Conservation (phyloP, 495 filamentous ascomycete genomes). For the Daldinia bambusicola region DNA sequence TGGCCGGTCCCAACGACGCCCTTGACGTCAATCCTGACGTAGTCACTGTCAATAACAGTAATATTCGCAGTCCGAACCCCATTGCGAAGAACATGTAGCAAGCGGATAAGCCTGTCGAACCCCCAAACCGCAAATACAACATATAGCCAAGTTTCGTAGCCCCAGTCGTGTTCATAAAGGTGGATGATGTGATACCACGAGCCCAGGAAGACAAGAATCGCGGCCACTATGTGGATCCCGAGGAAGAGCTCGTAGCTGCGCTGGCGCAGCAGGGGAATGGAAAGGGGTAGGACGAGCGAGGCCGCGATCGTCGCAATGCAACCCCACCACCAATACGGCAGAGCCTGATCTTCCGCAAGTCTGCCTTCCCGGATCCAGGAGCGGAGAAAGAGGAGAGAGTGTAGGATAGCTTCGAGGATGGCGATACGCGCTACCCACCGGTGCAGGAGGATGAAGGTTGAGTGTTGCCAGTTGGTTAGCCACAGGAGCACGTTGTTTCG, state of each 20-base stretch:
- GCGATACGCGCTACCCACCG: conserved; percentile 57
- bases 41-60: conserved; percentile 45
- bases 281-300: conserved; percentile 34
- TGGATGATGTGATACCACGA: conserved; percentile 53
- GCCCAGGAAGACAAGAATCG: conserved; percentile 44
- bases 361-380: conserved; percentile 13
- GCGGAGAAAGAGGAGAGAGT: conserved; percentile 46
- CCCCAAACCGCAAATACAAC: conserved; percentile 53
- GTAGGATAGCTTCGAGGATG: conserved; percentile 51
- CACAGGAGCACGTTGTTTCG: conserved; percentile 59
- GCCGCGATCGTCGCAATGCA: conserved; percentile 44
- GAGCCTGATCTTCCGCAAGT: conserved; percentile 8
- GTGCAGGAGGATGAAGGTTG: conserved; percentile 57
- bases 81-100: conserved; percentile 42
- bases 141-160: conserved; percentile 56
- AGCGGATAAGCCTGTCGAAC: conserved; percentile 49
- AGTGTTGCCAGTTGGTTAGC: conserved; percentile 57
- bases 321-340: conserved; percentile 53
- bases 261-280: conserved; percentile 32
- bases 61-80: conserved; percentile 46
- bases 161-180: conserved; percentile 35
- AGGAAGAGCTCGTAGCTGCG: conserved; percentile 44
- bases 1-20: conserved; percentile 41
- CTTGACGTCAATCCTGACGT: conserved; percentile 50
- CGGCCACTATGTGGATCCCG: conserved; percentile 29